Conservation (phyloP, 495 filamentous ascomycete genomes). For the Aspergillus nidulans region DNA sequence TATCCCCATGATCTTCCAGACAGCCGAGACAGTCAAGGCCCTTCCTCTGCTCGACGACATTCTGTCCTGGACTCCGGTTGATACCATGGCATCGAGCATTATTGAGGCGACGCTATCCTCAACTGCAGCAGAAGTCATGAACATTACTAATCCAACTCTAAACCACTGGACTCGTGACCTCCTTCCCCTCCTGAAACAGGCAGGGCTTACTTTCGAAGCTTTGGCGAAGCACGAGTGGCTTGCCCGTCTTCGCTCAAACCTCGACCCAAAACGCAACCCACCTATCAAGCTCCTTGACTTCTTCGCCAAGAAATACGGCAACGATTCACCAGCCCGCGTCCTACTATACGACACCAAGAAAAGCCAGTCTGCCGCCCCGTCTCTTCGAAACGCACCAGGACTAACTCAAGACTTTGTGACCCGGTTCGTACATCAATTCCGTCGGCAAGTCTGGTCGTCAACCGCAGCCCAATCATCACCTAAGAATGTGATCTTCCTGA, state of each 20-base stretch:
- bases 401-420: conserved; percentile 10
- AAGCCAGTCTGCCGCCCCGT: conserved; percentile 14
- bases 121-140: conserved; percentile 17
- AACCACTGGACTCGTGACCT: conserved; percentile 49
- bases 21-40: conserved; percentile 38
- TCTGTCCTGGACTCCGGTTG: conserved; percentile 57
- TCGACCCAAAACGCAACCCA: conserved; percentile 35
- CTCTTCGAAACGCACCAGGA: conserved; percentile 13
- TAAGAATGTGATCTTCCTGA: conserved; percentile 20
- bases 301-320: conserved; percentile 41
- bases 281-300: conserved; percentile 47
- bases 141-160: conserved; percentile 43
- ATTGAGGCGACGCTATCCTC: conserved; percentile 24
- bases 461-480: not conserved
- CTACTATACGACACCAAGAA: conserved; percentile 26
- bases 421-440: conserved; percentile 18
- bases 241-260: conserved; percentile 33
- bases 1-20: conserved; percentile 56
- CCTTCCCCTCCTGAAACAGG: conserved; percentile 40
- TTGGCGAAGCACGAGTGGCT: conserved; percentile 45
- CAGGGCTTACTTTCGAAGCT: conserved; percentile 42
- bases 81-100: conserved; percentile 46
- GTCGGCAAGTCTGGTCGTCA: conserved; percentile 14
- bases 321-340: conserved; percentile 19
- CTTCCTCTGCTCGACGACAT: conserved; percentile 51